These are phyloP conservation scores for Alternaria tenuissima DNA, from an alignment of 2,329 filamentous ascomycete genomes.

Conservation along the genomic window DNA sequence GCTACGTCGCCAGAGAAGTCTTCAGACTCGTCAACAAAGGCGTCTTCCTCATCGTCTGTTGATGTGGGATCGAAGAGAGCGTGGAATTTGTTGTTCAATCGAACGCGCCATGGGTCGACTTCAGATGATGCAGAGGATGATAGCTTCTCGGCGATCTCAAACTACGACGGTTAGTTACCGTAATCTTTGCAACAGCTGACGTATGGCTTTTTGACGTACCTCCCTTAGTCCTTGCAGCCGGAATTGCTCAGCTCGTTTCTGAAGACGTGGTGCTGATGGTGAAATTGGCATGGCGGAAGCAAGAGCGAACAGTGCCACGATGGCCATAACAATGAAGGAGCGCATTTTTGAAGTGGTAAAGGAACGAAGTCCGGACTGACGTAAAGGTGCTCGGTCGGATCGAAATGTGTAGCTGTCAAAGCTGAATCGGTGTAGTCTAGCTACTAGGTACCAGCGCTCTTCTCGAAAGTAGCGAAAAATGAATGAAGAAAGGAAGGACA, in stretches of 20 bases:
- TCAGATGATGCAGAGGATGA: slow-evolving; percentile 29
- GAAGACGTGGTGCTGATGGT: slow-evolving; percentile 43
- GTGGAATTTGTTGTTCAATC: slow-evolving; percentile 33
- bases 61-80: slow-evolving; percentile 29
- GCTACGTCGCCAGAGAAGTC: slow-evolving; percentile 48
- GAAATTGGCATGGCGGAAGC: slow-evolving; percentile 47
- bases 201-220: slow-evolving; percentile 24
- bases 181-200: not conserved
- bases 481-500: slow-evolving; percentile 9
- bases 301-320: slow-evolving; percentile 35
- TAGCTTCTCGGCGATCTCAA: slow-evolving; percentile 45
- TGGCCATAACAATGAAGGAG: slow-evolving; percentile 32
- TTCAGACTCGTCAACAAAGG: slow-evolving; percentile 22
- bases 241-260: slow-evolving; percentile 44
- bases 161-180: slow-evolving; percentile 29
- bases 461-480: slow-evolving; percentile 24
- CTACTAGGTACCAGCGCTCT: slow-evolving; percentile 22
- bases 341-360: slow-evolving; percentile 29
- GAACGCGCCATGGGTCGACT: slow-evolving; percentile 23
- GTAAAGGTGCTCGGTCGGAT: slow-evolving; percentile 1
- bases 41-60: slow-evolving; percentile 23
- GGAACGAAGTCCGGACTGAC: not conserved
- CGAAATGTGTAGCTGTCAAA: slow-evolving; percentile 14
- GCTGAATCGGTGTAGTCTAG: slow-evolving; percentile 11
- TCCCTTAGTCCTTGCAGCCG: slow-evolving; percentile 46